Percentiles rank a stretch among this genome's conserved stretches.
Conservation (phyloP, 495 filamentous ascomycete species). For the Jackrogersella minutella region DNA sequence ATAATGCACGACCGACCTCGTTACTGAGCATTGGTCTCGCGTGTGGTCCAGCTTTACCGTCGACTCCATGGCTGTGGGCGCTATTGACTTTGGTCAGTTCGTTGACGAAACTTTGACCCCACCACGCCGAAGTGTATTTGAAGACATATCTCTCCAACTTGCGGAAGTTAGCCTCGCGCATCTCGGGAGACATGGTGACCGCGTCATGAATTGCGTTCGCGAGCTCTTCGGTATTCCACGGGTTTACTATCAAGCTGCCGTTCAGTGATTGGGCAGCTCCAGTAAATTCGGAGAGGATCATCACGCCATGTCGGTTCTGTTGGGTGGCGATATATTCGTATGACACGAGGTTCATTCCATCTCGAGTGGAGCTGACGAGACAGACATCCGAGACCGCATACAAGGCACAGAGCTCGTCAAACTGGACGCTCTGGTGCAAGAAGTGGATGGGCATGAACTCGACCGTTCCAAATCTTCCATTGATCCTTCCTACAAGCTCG, state of each 20-base stretch:
- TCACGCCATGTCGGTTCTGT: conserved; percentile 79
- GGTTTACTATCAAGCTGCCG: conserved; percentile 87
- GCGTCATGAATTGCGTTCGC: conserved; percentile 85
- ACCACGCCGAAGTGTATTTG: conserved; percentile 95
- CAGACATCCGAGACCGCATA: conserved; percentile 92
- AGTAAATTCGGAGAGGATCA: conserved; percentile 93
- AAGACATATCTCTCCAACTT: conserved; percentile 85
- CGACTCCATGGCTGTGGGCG: conserved; percentile 40
- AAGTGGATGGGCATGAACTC: conserved; percentile 96
- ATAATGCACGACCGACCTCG: conserved; percentile 40
- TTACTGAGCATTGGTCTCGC: conserved; percentile 31
- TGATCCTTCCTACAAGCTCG: conserved; percentile 89
- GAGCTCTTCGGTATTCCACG: conserved; percentile 89
- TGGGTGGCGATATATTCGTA: conserved; percentile 97
- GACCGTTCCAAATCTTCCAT: conserved; percentile 90
- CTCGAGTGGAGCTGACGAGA: conserved; percentile 87
- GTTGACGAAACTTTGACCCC: conserved; percentile 92
- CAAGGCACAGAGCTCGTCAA: conserved; percentile 89
- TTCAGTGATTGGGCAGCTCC: conserved; percentile 88
- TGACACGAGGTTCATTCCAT: conserved; percentile 96
- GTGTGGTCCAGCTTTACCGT: conserved; percentile 35
- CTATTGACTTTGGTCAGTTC: conserved; percentile 72
- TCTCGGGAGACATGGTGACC: conserved; percentile 84
- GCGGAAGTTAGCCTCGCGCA: conserved; percentile 80
- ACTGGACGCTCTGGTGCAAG: conserved; percentile 87